Evolutionary conservation across 331 rosid species (phyloP), one percentile per base, ranked within the genome.

Genomic region (Spiraea crenata): DNA sequence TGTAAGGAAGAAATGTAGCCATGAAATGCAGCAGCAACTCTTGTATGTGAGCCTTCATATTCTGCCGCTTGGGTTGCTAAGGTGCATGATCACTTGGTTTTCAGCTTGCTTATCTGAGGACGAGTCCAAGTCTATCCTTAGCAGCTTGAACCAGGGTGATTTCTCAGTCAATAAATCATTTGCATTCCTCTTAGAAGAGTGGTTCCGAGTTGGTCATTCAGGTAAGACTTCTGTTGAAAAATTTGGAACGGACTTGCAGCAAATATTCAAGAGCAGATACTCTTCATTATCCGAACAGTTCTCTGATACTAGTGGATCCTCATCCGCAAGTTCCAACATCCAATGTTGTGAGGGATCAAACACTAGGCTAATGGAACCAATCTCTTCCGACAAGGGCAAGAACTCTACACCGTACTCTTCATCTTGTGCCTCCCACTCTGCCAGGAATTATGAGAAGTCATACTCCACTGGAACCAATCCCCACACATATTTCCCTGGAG

Each of bases 1-100:
- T 76, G 79, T 89, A 58, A 75, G 79, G 70, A 80, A 78, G 80
- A 84, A 84, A 55, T 79, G 85, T 78, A 61, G 85, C 76, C 84
- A 80, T 41, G 83, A 79, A 79, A 78, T 81, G 74, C 92, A 87
- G 81, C 86, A 71, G 77, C 83, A 82, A 68, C 90, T 93, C 76
- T 65, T 89, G 72, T 79, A 85, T 79, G 86, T 79, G 86, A 85
- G 92, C 84, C 81, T 93, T 75, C 85, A 77, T 71, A 87, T 84
- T 82, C 86, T 93, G 95, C 98, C 98, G 67, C 89, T 93, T 45
- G 96, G 98, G 80, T 80, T 93, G 82, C 85, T 93, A 62, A 89
- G 80, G 79, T 87, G 88, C 57, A 86, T 79, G 49, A 77, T 87
- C 40, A 84, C 88, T 76, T 93, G 98, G 97, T 90, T 93, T 84